Evolutionary conservation across 1,284 basidiomycete genomes (phyloP), one percentile per base, ranked within the genome.

Genomic region (Puccinia brachypodii): DNA sequence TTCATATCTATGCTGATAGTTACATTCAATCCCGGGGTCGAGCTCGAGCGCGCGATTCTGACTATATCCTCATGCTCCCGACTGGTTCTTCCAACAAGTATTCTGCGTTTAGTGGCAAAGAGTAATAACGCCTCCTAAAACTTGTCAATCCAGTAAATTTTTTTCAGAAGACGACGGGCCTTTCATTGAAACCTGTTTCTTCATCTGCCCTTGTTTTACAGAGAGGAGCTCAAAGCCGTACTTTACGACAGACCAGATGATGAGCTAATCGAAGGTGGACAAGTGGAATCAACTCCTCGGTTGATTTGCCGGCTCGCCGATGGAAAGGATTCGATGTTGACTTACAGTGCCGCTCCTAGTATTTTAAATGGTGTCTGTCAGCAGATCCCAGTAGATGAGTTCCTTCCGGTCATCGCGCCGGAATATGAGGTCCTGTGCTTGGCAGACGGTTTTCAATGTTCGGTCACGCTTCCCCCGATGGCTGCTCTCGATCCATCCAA

Each of bases 31-130:
- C 92, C 56, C 90, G 94, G 40, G 94, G 94, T 38, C 89, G 94
- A 25, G 93, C 94, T 0, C 89, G 94, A 62, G 92, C 91, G 82
- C 89, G 90, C 82, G 88, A 89, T 0, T 94, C 93, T 0, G 91
- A 90, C 0, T 94, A 92, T 84, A 88, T 94, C 56, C 89, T 94
- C 62, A 92, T 95, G 92, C 88, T 93, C 19, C 90, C 91, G 79
- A 87, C 91, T 82, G 78, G 71, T 1, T 25, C n/a, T 7, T 1
- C 47, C 2, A 62, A 60, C 56, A 81, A 81, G 38, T 81, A 74
- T 62, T 62, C 50, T 22, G 19, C 28, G 8, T 81, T 81, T 36
- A 28, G 22, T 66, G 71, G 60, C 19, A 81, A 81, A 66, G 78
- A 81, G 78, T 81, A 2, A 36, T 28, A 6, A 31, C n/a, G n/a